Evolutionary conservation across 148 eudicot genomes (phyloP).

Genomic region (Camellia japonica): DNA sequence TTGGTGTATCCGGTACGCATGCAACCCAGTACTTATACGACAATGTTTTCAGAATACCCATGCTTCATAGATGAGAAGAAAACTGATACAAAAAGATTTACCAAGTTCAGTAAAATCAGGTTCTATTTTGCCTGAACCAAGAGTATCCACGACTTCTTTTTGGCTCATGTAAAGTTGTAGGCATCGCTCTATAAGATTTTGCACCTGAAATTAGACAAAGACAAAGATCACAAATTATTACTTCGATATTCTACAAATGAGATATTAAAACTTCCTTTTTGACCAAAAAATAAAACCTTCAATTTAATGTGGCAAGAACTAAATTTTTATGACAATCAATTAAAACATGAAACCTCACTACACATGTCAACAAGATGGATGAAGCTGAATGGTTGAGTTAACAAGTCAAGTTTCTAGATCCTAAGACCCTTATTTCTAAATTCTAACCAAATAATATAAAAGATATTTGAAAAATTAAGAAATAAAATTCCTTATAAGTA

Average conservation of each 20-base stretch:
- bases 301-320: neutral
- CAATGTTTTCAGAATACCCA: too few species aligned
- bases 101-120: conserved; percentile 80
- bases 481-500: neutral
- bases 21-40: too few species aligned
- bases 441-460: neutral
- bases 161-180: conserved; percentile 86
- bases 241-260: conserved; percentile 3
- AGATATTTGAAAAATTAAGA: neutral
- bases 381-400: neutral
- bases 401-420: neutral
- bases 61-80: neutral
- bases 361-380: neutral
- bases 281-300: neutral
- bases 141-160: conserved; percentile 63
- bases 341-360: conserved; percentile 3
- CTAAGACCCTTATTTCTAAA: neutral
- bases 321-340: neutral
- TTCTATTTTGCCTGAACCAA: conserved; percentile 63
- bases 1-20: too few species aligned
- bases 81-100: conserved; percentile 22
- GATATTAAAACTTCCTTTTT: neutral
- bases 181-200: conserved; percentile 88
- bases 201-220: conserved; percentile 50
- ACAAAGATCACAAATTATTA: neutral